Evolutionary conservation across 176 grass and related monocot species (phyloP).

Genomic region (Zoysia pacifica): DNA sequence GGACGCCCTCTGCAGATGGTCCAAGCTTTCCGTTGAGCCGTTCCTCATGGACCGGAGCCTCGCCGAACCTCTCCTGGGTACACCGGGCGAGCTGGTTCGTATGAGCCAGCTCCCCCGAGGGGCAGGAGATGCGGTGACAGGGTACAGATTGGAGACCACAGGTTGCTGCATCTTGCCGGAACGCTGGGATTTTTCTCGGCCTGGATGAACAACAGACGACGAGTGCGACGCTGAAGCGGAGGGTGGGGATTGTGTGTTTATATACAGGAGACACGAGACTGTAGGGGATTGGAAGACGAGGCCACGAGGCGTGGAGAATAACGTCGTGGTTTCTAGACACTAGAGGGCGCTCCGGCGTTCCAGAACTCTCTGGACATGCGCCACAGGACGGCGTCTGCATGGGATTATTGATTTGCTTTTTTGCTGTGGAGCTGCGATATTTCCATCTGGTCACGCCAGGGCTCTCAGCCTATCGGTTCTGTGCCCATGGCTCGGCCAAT

Average conservation of each 20-base stretch:
- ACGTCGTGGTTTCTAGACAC: conserved; percentile 35
- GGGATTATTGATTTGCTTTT: background rate
- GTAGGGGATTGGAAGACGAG: background rate
- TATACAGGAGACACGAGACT: background rate
- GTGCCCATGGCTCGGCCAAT: no score
- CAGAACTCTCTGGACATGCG: conserved; percentile 1
- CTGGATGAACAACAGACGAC: background rate
- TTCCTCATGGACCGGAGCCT: conserved; percentile 21
- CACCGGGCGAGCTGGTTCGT: background rate
- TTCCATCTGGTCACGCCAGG: background rate
- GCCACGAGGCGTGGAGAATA: background rate
- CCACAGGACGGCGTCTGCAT: no score
- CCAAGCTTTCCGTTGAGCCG: conserved; percentile 41
- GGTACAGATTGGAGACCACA: conserved; percentile 21
- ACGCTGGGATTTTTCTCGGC: background rate
- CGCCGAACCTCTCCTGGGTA: background rate
- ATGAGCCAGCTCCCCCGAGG: background rate
- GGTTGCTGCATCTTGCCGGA: conserved; percentile 31
- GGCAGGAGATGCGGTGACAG: background rate
- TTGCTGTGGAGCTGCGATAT: background rate
- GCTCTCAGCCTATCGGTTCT: no score
- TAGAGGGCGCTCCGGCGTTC: background rate
- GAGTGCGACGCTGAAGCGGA: background rate
- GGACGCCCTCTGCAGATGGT: conserved; percentile 46
- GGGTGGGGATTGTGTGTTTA: background rate